Base-by-base conservation (phyloP, 305 asterid genomes). In the Andrographis paniculata region DNA sequence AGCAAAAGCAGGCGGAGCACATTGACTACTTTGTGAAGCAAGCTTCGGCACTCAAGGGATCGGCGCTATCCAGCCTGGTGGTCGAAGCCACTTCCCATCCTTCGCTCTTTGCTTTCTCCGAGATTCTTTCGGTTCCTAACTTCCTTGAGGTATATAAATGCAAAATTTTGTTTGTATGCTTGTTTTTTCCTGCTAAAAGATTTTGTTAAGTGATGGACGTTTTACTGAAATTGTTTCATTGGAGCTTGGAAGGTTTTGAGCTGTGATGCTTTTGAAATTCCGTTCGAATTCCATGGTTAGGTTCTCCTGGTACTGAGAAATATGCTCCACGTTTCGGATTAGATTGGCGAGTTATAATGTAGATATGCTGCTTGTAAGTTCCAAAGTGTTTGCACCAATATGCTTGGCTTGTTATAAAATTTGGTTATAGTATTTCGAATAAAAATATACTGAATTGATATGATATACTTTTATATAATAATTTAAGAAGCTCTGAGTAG, bases 21-120 rank as follows among this genome's bases (percentile, higher is more conserved):
- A 81, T 91, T 64, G 93, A 78, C 1, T 57, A 58, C 67, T 91
- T 80, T 52, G 94, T 83, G 66, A 87, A 83, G 65, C 77, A 79
- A 70, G 87, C 94, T 23, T 72, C 85, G 23, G 53, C 28, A 45
- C 61, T 56, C 27, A 68, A 65, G 50, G 95, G 91, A 39, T 49
- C 89, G 9, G 71, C 74, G n/a, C 84, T 91, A 1, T 64, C 79
- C 14, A 51, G 17, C 55, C 65, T 79, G 64, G 58, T 87, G 64
- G 73, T 73, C n/a, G 96, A 87, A 55, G 96, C 96, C 35, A 87
- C 96, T 58, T 91, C 99, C 1, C 99, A 91, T 56, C 99, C 99
- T 19, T 75, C 87, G 14, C 94, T 91, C 21, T 91, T 91, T 50
- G 99, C 99, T 31, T 91, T 91, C 78, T 83, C 99, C 37, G 99